Percentiles rank a stretch among this genome's conserved stretches.
These are phyloP conservation scores for Cymbopogon citratus DNA, from an alignment of 176 grass and related monocot species.

Conservation along the genomic window DNA sequence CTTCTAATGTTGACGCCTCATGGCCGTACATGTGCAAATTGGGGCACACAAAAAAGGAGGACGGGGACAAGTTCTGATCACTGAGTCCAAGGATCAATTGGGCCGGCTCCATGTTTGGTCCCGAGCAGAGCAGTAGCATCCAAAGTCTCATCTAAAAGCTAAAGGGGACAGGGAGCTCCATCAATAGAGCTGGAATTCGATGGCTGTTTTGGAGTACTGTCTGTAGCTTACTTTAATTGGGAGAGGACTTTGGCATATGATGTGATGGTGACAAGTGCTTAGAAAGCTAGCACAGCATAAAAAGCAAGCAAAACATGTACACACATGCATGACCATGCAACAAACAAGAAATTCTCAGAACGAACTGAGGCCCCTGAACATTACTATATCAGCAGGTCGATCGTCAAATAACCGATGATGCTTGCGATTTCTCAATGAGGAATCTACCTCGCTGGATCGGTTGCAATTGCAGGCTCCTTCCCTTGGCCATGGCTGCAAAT, in stretches of 20 bases:
- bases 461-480: too few relatives aligned
- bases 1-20: background rate
- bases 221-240: conserved; percentile 31
- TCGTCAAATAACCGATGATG: background rate
- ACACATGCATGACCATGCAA: conserved; percentile 8
- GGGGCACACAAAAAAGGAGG: conserved; percentile 28
- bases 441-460: too few relatives aligned
- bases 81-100: conserved; percentile 33
- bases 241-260: conserved; percentile 38
- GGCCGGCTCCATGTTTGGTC: conserved; percentile 32
- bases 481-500: too few relatives aligned
- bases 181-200: conserved; percentile 49
- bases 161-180: conserved; percentile 46
- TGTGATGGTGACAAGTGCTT: conserved; percentile 42
- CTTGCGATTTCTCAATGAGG: too few relatives aligned
- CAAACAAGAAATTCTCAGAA: background rate
- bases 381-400: too few relatives aligned
- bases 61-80: conserved; percentile 28
- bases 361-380: too few relatives aligned
- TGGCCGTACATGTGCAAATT: conserved; percentile 21
- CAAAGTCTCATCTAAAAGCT: conserved; percentile 48
- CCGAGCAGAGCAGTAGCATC: conserved; percentile 37
- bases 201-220: conserved; percentile 36
- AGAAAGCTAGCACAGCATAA: conserved; percentile 12
- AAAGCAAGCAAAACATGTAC: background rate